phyloP scores from a whole-genome alignment of 208 protist species.

The Leishmania turanica region DNA sequence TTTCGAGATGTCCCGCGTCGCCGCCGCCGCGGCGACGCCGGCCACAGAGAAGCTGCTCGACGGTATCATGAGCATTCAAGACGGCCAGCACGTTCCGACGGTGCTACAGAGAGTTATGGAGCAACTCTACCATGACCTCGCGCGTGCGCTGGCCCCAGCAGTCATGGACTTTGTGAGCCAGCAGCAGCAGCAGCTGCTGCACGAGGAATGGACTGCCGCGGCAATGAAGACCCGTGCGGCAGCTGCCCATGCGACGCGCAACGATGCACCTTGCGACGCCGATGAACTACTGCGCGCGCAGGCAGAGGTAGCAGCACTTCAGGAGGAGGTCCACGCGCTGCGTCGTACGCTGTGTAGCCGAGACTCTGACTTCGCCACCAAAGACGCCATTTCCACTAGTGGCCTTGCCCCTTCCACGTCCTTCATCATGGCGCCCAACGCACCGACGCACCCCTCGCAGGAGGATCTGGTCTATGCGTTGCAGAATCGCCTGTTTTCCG shows the following conservation, averaged over 20 bases:
- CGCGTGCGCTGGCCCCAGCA: constrained; percentile 7
- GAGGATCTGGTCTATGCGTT: constrained; percentile 23
- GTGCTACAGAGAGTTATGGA: constrained; percentile 11
- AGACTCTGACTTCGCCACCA: neutral
- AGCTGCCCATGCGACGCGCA: neutral
- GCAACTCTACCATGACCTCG: constrained; percentile 18
- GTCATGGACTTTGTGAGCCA: constrained; percentile 18
- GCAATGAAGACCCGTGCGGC: too few relatives aligned
- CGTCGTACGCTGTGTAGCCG: constrained; percentile 12
- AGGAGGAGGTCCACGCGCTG: constrained; percentile 22
- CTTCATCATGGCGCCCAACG: neutral
- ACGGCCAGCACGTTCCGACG: constrained; percentile 21
- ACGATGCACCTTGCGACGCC: neutral
- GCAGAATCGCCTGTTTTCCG: constrained; percentile 31
- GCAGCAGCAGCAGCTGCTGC: neutral
- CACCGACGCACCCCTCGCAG: neutral
- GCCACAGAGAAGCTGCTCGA: constrained; percentile 21
- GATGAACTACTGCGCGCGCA: constrained; percentile 3
- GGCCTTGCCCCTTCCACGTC: neutral
- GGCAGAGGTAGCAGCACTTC: constrained; percentile 18
- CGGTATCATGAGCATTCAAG: constrained; percentile 27
- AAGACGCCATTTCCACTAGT: neutral
- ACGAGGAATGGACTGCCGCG: neutral
- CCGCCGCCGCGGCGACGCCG: neutral
- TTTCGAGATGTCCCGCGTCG: constrained; percentile 15